Base-by-base conservation (phyloP, 352 stramenopile species). In the Globisporangium paddicum region DNA sequence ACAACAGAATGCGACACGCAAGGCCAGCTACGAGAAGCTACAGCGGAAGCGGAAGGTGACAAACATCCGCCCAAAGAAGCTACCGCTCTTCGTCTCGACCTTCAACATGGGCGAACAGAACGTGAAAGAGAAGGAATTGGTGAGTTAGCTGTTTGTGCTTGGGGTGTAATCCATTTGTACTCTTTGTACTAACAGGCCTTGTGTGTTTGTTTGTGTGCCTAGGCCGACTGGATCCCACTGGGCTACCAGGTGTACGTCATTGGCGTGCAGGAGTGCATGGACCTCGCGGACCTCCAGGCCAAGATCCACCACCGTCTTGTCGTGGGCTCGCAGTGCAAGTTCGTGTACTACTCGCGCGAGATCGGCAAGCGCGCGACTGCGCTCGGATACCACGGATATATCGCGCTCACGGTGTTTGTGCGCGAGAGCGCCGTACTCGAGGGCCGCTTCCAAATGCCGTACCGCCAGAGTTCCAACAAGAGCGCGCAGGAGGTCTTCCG, bases 71-170 rank as follows among this genome's bases (percentile, higher is more conserved):
- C 67, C 50, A 14, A 69, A 72, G 64, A 82, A 79, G 25, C 71
- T 90, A 40, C 55, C 68, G 11, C 84, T 95, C 14, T 95, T 92
- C 50, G 65, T 77, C 21, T 91, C 85, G 19, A 93, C 85, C 23
- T 95, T 95, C 64, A 95, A 95, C 58, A 93, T 95, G 85, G 85
- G 80, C 48, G 85, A 95, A 54, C 77, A 87, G 42, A 76, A 88
- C 49, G 71, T 88, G 13, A 67, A 71, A 3, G 77, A 84, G 51
- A 49, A 37, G 5, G 70, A 92, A 32, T 62, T 92, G 56, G 69
- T 85, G 74, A 46, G 0, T 21, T 9, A 23, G 11, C 42, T 48
- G 48, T 42, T 49, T 46, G 18, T 65, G 16, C 37, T 48, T 63
- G 26, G 54, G 18, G 35, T 16, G 35, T 18, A n/a, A 41, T 13